A percentile compares a stretch with the other conserved stretches of the same genome.
Conservation (phyloP, 108 stramenopile species). For the Nitzschia putrida region DNA sequence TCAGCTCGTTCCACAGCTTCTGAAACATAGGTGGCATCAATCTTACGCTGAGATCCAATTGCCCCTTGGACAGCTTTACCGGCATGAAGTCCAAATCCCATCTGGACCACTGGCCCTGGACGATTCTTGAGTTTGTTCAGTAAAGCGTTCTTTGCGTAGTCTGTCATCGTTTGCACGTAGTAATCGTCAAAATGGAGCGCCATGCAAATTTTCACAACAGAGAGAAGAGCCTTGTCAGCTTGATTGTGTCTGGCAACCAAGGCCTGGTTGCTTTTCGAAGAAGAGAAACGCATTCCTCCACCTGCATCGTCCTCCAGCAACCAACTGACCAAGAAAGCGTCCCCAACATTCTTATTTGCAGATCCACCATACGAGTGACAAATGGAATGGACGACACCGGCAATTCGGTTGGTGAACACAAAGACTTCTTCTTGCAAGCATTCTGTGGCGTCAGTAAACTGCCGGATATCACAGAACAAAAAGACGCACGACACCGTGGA, state of each 20-base stretch:
- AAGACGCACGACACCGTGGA: slow-evolving; percentile 86
- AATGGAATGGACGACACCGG: slow-evolving; percentile 87
- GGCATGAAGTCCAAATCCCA: slow-evolving; percentile 93
- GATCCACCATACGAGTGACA: slow-evolving; percentile 77
- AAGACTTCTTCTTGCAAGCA: slow-evolving; percentile 94
- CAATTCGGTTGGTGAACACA: slow-evolving; percentile 93
- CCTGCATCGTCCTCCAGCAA: slow-evolving; percentile 47
- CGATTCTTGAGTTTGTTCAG: slow-evolving; percentile 67
- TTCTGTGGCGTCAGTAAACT: slow-evolving; percentile 94
- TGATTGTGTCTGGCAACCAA: slow-evolving; percentile 63
- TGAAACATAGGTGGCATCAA: slow-evolving; percentile 93
- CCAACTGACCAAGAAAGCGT: slow-evolving; percentile 93
- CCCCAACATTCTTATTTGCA: slow-evolving; percentile 95
- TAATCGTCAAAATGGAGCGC: slow-evolving; percentile 71
- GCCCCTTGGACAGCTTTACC: slow-evolving; percentile 97
- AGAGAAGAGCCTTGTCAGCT: slow-evolving; percentile 79
- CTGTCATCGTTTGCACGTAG: slow-evolving; percentile 69
- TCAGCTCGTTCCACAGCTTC: slow-evolving; percentile 89
- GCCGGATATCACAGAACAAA: slow-evolving; percentile 93
- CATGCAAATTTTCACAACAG: slow-evolving; percentile 86
- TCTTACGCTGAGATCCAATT: slow-evolving; percentile 89
- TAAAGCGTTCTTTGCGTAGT: slow-evolving; percentile 51
- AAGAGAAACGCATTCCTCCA: background rate
- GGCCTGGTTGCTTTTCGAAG: slow-evolving; percentile 3
- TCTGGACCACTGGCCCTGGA: slow-evolving; percentile 81